phyloP scores from a whole-genome alignment of 2,329 filamentous ascomycete species.

The Paraphaeosphaeria sporulosa region DNA sequence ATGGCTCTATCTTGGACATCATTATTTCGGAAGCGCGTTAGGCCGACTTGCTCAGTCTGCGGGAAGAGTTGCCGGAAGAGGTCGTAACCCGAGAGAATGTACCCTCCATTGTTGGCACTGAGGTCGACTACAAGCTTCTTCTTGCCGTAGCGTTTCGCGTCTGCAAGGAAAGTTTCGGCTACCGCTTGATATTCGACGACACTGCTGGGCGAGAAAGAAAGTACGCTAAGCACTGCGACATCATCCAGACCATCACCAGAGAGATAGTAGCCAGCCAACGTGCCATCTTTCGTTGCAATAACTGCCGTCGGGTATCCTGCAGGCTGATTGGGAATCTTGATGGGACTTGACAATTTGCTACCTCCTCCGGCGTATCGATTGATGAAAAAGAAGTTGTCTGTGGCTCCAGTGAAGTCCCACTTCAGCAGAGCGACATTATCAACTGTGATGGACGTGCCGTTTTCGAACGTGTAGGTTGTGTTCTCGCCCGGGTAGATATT shows the following conservation, averaged over 20 bases:
- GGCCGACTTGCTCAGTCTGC: constrained; percentile 44
- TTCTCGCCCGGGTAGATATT: constrained; percentile 26
- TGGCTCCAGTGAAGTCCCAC: constrained; percentile 10
- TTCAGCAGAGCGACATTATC: constrained; percentile 8
- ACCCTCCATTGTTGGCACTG: constrained; percentile 52
- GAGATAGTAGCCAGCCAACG: constrained; percentile 6
- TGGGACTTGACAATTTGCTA: not conserved
- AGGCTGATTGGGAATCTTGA: not conserved
- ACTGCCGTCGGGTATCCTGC: constrained; percentile 9
- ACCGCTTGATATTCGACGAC: constrained; percentile 7
- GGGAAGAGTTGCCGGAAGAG: constrained; percentile 61
- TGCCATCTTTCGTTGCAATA: constrained; percentile 1
- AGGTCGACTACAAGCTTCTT: constrained; percentile 64
- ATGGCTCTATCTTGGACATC: not conserved
- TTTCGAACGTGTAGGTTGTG: constrained; percentile 32
- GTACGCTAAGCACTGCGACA: constrained; percentile 4
- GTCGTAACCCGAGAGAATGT: constrained; percentile 29
- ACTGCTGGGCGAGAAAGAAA: not conserved
- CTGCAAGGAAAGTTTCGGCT: constrained; percentile 49
- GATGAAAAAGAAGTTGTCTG: constrained; percentile 3
- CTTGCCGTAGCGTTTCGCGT: constrained; percentile 56
- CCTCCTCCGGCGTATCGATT: constrained; percentile 1
- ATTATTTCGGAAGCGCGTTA: constrained; percentile 49
- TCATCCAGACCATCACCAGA: constrained; percentile 4
- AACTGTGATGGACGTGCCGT: constrained; percentile 29